Evolutionary conservation across 164 flowering plant genomes (phyloP).

Genomic region (Sextonia rubra): DNA sequence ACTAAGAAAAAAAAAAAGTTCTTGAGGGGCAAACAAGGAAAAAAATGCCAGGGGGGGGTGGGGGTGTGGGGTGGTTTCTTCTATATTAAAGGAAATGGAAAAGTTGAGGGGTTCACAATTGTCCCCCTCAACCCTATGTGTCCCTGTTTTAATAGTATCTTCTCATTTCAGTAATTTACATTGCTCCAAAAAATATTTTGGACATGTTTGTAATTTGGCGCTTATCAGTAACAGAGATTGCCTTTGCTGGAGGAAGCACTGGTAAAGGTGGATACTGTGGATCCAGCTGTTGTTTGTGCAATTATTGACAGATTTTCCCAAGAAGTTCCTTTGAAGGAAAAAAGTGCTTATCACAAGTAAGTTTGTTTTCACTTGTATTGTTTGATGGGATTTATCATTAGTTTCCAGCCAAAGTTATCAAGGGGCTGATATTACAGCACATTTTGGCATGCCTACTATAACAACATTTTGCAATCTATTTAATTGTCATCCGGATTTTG

Average conservation of each 20-base stretch:
- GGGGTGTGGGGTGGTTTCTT: no score
- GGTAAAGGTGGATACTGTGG: slow-evolving; percentile 37
- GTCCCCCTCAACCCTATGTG: no score
- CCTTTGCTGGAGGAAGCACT: slow-evolving; percentile 60
- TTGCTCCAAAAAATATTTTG: background rate
- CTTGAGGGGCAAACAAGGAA: no score
- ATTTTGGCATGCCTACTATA: background rate
- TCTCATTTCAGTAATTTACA: no score
- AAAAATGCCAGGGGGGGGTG: no score
- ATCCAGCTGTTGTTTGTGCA: slow-evolving; percentile 40
- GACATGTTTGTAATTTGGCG: slow-evolving; percentile 11
- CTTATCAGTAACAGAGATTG: slow-evolving; percentile 45
- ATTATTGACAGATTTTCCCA: slow-evolving; percentile 51
- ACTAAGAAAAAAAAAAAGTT: no score
- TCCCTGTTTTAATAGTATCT: no score
- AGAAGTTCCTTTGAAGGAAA: slow-evolving; percentile 52
- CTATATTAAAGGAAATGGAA: no score
- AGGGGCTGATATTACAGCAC: no score
- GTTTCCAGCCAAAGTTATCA: background rate
- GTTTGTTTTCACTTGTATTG: slow-evolving; percentile 6
- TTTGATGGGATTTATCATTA: background rate
- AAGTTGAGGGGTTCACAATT: no score
- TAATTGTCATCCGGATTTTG: background rate
- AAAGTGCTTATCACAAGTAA: slow-evolving; percentile 59
- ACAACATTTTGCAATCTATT: background rate